Percentiles rank a stretch among this genome's conserved stretches.
phyloP scores from a whole-genome alignment of 805 yeast species.

The Peterozyma xylosa region DNA sequence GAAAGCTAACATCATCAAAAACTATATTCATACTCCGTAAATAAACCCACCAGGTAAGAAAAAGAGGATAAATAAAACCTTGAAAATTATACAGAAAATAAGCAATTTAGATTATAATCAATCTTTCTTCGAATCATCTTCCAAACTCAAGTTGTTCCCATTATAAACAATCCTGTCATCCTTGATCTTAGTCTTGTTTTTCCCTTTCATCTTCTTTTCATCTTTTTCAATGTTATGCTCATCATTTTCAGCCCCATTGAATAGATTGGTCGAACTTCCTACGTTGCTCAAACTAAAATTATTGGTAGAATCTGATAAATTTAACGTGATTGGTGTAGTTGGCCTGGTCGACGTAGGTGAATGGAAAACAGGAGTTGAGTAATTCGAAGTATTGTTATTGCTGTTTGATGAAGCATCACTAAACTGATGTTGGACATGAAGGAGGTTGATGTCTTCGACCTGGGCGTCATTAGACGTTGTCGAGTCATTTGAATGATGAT shows the following conservation, averaged over 20 bases:
- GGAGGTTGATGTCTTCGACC: background rate
- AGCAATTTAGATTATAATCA: background rate
- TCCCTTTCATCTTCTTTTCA: too few relatives aligned
- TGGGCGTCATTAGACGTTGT: background rate
- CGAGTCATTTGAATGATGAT: background rate
- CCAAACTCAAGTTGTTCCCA: conserved; percentile 46
- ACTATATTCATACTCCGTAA: too few relatives aligned
- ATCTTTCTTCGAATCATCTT: conserved; percentile 31
- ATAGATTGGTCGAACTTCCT: background rate
- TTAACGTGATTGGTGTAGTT: conserved; percentile 10
- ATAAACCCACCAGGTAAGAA: too few relatives aligned
- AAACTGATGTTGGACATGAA: too few relatives aligned
- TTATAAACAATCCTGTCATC: conserved; percentile 43
- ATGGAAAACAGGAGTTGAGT: conserved; percentile 2
- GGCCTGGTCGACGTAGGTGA: conserved; percentile 6
- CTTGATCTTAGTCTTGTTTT: conserved; percentile 2
- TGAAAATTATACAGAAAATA: background rate
- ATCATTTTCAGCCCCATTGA: conserved; percentile 6
- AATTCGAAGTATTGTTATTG: conserved; percentile 1
- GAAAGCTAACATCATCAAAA: too few relatives aligned
- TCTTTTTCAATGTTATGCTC: conserved; percentile 10
- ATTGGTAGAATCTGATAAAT: conserved; percentile 15
- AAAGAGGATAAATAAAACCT: too few relatives aligned
- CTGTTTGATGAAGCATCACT: background rate
- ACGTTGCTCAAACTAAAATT: conserved; percentile 13